phyloP scores from a whole-genome alignment of 2,329 filamentous ascomycete genomes.

The Aspergillus clavatus region DNA sequence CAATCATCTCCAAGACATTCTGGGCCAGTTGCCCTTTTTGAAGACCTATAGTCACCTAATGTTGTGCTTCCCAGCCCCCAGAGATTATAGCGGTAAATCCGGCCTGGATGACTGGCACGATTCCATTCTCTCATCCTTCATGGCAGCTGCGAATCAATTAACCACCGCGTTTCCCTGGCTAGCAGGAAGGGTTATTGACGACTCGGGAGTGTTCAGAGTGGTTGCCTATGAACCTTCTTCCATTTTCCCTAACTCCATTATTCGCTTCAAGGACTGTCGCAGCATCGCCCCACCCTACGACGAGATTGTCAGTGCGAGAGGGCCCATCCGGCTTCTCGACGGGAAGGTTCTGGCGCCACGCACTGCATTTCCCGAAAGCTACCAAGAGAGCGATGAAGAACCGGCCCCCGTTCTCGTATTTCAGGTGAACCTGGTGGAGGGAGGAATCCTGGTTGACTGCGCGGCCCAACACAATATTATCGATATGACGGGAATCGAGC shows the following conservation, averaged over 20 bases:
- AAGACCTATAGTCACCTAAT: slow-evolving; percentile 20
- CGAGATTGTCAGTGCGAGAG: slow-evolving; percentile 8
- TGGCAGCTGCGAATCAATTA: slow-evolving; percentile 8
- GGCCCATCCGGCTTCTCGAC: slow-evolving; percentile 29
- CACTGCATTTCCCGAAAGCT: slow-evolving; percentile 24
- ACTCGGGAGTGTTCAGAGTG: slow-evolving; percentile 14
- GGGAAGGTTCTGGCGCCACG: slow-evolving; percentile 23
- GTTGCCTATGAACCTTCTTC: not conserved
- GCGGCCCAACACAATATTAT: slow-evolving; percentile 24
- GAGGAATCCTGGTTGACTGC: slow-evolving; percentile 21
- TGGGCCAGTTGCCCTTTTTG: slow-evolving; percentile 20
- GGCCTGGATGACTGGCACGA: too few species aligned
- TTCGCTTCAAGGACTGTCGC: slow-evolving; percentile 11
- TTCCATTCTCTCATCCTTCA: too few species aligned
- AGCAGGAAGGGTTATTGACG: slow-evolving; percentile 12
- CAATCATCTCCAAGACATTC: slow-evolving; percentile 18
- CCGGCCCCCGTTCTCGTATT: slow-evolving; percentile 20
- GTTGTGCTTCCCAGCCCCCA: slow-evolving; percentile 15
- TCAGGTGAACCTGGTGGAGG: slow-evolving; percentile 21
- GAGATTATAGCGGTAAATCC: not conserved
- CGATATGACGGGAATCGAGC: slow-evolving; percentile 19
- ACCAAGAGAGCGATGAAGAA: slow-evolving; percentile 13
- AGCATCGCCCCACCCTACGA: slow-evolving; percentile 1
- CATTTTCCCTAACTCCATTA: slow-evolving; percentile 5
- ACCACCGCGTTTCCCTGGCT: slow-evolving; percentile 14